These are phyloP conservation scores for Saururus chinensis DNA, from an alignment of 164 flowering plant species.

Conservation along the genomic window DNA sequence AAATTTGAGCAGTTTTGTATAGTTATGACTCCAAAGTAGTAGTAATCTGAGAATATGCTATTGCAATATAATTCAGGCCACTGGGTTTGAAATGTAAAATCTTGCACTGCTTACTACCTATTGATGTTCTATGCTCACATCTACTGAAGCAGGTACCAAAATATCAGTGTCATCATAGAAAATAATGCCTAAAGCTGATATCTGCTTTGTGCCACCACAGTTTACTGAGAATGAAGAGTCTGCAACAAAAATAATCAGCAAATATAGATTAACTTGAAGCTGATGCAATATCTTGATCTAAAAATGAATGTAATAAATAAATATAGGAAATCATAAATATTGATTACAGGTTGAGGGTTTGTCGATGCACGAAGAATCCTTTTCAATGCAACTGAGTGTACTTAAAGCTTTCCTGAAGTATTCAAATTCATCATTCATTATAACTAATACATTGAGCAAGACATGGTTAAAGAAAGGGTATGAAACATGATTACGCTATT, in stretches of 20 bases:
- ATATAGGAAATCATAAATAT: too few species aligned
- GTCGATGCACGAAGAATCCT: conserved; percentile 20
- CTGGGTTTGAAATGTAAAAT: conserved; percentile 28
- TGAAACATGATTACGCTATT: too few species aligned
- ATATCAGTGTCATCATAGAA: conserved; percentile 28
- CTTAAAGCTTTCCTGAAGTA: conserved; percentile 24
- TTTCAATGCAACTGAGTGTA: conserved; percentile 25
- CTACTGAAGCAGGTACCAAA: conserved; percentile 30
- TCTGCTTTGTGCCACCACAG: conserved; percentile 31
- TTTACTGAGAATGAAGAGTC: conserved; percentile 32
- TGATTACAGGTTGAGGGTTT: conserved; percentile 25
- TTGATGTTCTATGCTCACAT: conserved; percentile 15
- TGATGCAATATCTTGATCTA: too few species aligned
- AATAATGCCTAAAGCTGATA: conserved; percentile 21
- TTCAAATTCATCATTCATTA: not conserved
- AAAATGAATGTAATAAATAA: too few species aligned
- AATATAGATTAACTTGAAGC: too few species aligned
- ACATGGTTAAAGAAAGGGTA: too few species aligned
- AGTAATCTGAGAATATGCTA: conserved; percentile 29
- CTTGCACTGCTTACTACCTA: conserved; percentile 46
- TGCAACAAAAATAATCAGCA: not conserved
- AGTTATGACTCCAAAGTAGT: conserved; percentile 37
- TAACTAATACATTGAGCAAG: too few species aligned
- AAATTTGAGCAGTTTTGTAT: conserved; percentile 37
- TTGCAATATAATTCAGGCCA: conserved; percentile 22